Base-by-base conservation (phyloP, 2,329 filamentous ascomycete genomes). In the Grosmannia penicillata region DNA sequence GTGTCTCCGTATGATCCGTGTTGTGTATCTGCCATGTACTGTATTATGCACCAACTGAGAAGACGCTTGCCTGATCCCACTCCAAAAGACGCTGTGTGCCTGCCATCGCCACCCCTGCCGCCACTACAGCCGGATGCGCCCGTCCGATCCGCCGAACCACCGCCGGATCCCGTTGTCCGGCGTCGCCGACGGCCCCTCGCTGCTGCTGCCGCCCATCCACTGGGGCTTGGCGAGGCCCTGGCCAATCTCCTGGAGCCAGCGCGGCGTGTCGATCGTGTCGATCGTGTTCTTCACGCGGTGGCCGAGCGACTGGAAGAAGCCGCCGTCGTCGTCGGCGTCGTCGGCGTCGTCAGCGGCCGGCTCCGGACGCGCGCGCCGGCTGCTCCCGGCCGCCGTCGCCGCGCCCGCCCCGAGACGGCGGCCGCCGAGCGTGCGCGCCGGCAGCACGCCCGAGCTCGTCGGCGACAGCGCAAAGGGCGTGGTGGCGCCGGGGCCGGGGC, bases 241-340 rank as follows among this genome's bases (percentile, higher is more conserved):
- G 2, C 75, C 71, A 22, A 84, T 65, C 21, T 82, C 79, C 48
- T 76, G 71, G 45, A 94, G 63, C 86, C 87, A 96, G 46, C 77
- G 77, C 0, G 91, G 89, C 23, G 78, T 70, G 37, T 86, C 80
- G 2, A 85, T 70, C 0, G 76, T 81, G 44, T 96, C 89, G 37
- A 96, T 75, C 0, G 91, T 96, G 52, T 98, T 98, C 58, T 78
- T 82, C 49, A 98, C 78, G 26, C 89, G 71, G 53, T 93, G 82
- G 0, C 82, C 77, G 44, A 96, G 75, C 25, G 80, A 78, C 47
- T 82, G 72, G 52, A 96, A 86, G 56, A 94, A 84, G 47, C 78
- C 84, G 39, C 85, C 82, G 13, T 86, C 77, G 24, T 82, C 78
- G 1, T 72, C 67, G n/a, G 72, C 70, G 8, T 70, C 68, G 1